Base-by-base conservation (phyloP, 2,329 filamentous ascomycete genomes). In the Phyllosticta citriasiana region DNA sequence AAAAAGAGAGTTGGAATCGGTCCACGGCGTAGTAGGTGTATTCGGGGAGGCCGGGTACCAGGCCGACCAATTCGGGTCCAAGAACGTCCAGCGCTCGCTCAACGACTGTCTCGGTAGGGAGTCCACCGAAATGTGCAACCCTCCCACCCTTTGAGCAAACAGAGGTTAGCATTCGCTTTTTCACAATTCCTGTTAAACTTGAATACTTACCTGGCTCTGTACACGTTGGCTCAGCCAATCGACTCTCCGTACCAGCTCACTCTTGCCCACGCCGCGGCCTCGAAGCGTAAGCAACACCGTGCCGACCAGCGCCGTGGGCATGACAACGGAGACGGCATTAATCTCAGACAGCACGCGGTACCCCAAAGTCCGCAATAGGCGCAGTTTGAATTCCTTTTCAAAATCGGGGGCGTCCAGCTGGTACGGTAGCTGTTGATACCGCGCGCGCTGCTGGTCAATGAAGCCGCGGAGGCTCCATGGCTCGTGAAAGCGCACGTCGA, bases 1-100 rank as follows among this genome's bases (percentile, higher is more conserved):
- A 99, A 74, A 99, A 99, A 0, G 91, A 96, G 9, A 99, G 82
- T 71, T 99, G 94, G 78, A 99, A 99, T 71, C 91, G 84, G 73
- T 99, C 94, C 50, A 97, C 91, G 4, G 94, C 94, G 69, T 90
- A 96, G 74, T 90, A 97, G 0, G 94, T 97, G 19, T 90, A 89
- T 72, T 99, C 94, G 0, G 89, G 88, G 4, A 99, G 77, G 0
- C 87, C 90, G 47, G 87, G 82, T 0, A 96, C 81, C 4, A 87
- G 79, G 4, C 92, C 91, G 0, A 99, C 91, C 1, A 99, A 82
- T 57, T 94, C 88, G 59, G 90, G 89, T 0, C 94, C 94, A 0
- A 99, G 81, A 0, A 97, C 94, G 55, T 96, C 93, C 2, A 99
- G 80, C 0, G 91, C 94, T 59, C 93, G 86, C 61, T 96, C 88